Evolutionary conservation across 2,329 filamentous ascomycete genomes (phyloP).

Genomic region (Fusarium dlaminii): DNA sequence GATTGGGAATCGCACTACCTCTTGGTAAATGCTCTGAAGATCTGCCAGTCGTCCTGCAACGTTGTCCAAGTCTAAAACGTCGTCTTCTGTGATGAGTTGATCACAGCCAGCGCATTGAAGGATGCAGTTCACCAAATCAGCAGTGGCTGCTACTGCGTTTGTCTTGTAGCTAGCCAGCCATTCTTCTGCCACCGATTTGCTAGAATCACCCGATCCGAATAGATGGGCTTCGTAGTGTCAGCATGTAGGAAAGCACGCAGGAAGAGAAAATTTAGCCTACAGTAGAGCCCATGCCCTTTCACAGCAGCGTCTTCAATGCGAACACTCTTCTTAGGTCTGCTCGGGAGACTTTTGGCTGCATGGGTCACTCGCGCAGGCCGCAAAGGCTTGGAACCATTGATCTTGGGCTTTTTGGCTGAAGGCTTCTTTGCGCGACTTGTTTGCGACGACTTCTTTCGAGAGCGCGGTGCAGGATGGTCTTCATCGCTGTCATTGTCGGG

Average conservation of each 20-base stretch:
- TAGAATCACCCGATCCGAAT: slow-evolving; percentile 66
- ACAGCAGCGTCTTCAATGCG: slow-evolving; percentile 59
- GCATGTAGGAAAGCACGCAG: slow-evolving; percentile 12
- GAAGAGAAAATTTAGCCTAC: slow-evolving; percentile 47
- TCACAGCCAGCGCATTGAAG: slow-evolving; percentile 82
- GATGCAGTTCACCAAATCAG: slow-evolving; percentile 73
- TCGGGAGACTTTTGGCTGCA: slow-evolving; percentile 53
- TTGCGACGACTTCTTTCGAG: slow-evolving; percentile 56
- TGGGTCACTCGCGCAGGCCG: slow-evolving; percentile 50
- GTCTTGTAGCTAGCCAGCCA: slow-evolving; percentile 69
- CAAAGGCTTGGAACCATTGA: slow-evolving; percentile 61
- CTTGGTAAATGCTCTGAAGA: slow-evolving; percentile 87
- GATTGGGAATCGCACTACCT: slow-evolving; percentile 57
- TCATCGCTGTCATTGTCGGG: slow-evolving; percentile 60
- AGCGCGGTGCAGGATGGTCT: slow-evolving; percentile 51
- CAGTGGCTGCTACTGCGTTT: slow-evolving; percentile 64
- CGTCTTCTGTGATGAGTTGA: slow-evolving; percentile 78
- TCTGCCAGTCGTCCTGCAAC: slow-evolving; percentile 81
- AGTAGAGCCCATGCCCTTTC: slow-evolving; percentile 65
- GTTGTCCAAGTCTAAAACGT: slow-evolving; percentile 91
- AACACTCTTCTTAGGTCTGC: slow-evolving; percentile 65
- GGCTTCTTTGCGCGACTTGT: slow-evolving; percentile 62
- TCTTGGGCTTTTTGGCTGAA: slow-evolving; percentile 71
- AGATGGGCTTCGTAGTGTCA: slow-evolving; percentile 63
- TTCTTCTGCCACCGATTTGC: slow-evolving; percentile 66